Conservation (phyloP, 129 eudicot species). For the Lactuca saligna region DNA sequence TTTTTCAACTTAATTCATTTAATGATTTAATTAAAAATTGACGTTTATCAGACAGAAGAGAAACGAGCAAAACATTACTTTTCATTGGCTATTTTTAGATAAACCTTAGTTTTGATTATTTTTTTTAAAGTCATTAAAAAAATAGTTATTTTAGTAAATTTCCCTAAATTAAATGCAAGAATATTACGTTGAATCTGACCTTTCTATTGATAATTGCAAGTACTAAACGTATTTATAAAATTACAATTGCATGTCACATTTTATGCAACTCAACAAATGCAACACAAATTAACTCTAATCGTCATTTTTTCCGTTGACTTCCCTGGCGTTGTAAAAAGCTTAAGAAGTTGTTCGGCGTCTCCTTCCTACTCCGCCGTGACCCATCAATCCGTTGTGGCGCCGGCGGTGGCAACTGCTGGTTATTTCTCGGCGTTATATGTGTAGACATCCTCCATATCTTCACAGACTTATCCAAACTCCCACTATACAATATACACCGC, state of each 20-base stretch:
- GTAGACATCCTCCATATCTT: slow-evolving; percentile 66
- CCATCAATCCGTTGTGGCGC: slow-evolving; percentile 30
- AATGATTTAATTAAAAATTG: no score
- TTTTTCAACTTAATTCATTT: no score
- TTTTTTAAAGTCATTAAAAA: no score
- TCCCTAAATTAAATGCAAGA: no score
- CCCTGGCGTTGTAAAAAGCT: neutral
- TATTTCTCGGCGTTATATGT: slow-evolving; percentile 7
- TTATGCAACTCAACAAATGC: neutral
- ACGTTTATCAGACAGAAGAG: no score
- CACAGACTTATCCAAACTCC: slow-evolving; percentile 75
- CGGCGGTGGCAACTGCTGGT: slow-evolving; percentile 26
- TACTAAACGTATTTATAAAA: no score
- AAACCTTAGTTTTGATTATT: no score
- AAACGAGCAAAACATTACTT: no score
- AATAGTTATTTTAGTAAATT: no score
- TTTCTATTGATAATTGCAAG: no score
- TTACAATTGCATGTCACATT: neutral
- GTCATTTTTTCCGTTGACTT: slow-evolving; percentile 18
- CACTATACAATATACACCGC: slow-evolving; percentile 51
- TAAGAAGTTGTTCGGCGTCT: neutral
- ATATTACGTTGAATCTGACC: no score
- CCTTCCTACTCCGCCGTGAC: slow-evolving; percentile 9
- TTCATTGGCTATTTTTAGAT: no score
- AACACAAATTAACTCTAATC: neutral